Conservation (phyloP, 768 basidiomycete species). For the Pulveroboletus ravenelii region DNA sequence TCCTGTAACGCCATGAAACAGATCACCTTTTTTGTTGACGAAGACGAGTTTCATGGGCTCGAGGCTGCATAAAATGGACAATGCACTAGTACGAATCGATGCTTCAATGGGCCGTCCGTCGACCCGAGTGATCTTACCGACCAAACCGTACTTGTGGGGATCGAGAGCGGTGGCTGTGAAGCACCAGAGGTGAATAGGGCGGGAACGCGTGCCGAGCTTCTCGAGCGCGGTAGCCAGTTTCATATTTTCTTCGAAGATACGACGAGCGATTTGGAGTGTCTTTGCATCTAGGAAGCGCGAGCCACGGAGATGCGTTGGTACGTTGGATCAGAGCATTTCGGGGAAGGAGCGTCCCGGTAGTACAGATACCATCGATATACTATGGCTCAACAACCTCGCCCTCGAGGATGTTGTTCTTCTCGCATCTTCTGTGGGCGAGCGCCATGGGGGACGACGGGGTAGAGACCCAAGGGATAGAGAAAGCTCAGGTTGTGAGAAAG, state of each 20-base stretch:
- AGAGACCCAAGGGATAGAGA: slow-evolving; percentile 92
- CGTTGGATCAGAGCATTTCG: not conserved
- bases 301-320: not conserved
- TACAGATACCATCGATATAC: slow-evolving; percentile 95
- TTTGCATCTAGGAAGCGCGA: slow-evolving; percentile 61
- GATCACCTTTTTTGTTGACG: slow-evolving; percentile 95
- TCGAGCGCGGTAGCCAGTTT: slow-evolving; percentile 92
- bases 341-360: slow-evolving; percentile 63
- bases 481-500: slow-evolving; percentile 94
- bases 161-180: slow-evolving; percentile 95
- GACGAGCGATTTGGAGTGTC: slow-evolving; percentile 89
- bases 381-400: slow-evolving; percentile 88
- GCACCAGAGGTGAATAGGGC: slow-evolving; percentile 97
- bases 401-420: slow-evolving; percentile 74
- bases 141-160: slow-evolving; percentile 89
- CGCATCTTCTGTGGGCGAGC: slow-evolving; percentile 85
- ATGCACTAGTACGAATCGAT: slow-evolving; percentile 89
- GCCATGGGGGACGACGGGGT: slow-evolving; percentile 95
- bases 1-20: slow-evolving; percentile 97
- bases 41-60: slow-evolving; percentile 99
- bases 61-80: slow-evolving; percentile 92
- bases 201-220: slow-evolving; percentile 90
- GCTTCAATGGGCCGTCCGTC: slow-evolving; percentile 98
- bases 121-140: slow-evolving; percentile 90
- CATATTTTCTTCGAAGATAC: slow-evolving; percentile 95